These are phyloP conservation scores for Arthrobotrys sinensis DNA, from an alignment of 2,329 filamentous ascomycete genomes.

Conservation along the genomic window DNA sequence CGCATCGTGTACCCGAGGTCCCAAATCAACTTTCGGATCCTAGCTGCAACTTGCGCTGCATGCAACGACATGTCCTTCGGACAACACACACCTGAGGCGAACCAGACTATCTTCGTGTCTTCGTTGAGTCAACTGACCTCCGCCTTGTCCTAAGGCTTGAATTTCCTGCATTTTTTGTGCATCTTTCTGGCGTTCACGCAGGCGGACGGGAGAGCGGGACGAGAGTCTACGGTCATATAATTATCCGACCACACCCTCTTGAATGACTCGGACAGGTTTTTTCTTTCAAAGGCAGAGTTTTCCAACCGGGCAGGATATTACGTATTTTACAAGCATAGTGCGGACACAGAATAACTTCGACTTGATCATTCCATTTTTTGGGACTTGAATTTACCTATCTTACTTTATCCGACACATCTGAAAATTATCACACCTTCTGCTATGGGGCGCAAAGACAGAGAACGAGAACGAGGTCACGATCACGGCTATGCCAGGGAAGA, in stretches of 20 bases:
- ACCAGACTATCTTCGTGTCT: conserved; percentile 25
- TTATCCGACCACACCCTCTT: conserved; percentile 34
- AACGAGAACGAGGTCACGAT: conserved; percentile 5
- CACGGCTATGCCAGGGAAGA: conserved; percentile 12
- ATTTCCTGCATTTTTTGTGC: conserved; percentile 5
- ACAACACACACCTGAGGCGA: conserved; percentile 55
- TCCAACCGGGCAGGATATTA: not conserved
- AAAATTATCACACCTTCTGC: not conserved
- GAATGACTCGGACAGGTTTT: not conserved
- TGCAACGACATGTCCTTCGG: conserved; percentile 24
- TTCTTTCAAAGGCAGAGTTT: not conserved
- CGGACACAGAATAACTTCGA: not conserved
- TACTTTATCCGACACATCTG: no score
- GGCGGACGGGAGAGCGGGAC: conserved; percentile 26
- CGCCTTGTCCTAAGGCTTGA: conserved; percentile 21
- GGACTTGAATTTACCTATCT: not conserved
- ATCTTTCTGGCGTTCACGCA: not conserved
- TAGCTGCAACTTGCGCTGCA: conserved; percentile 12
- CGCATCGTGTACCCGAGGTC: conserved; percentile 21
- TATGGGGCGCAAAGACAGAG: conserved; percentile 34
- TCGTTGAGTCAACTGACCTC: conserved; percentile 39
- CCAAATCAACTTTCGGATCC: conserved; percentile 20
- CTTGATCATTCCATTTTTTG: not conserved
- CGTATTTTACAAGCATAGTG: not conserved
- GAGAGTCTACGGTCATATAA: conserved; percentile 17